Evolutionary conservation across 305 asterid species (phyloP).

Genomic region (Salvia sclarea): DNA sequence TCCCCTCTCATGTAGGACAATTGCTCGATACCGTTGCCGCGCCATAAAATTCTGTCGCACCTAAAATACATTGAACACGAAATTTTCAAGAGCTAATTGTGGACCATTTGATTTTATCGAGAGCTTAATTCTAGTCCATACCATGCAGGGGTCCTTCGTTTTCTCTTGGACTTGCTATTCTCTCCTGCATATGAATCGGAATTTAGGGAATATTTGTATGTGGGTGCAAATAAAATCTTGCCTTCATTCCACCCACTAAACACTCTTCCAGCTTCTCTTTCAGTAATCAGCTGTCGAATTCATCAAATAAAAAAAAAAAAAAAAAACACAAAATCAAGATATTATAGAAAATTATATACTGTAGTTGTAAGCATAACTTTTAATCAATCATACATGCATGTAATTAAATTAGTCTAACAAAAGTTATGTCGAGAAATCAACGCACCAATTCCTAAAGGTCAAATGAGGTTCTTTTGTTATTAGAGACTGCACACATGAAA

Average conservation of each 20-base stretch:
- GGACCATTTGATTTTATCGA: too few relatives aligned
- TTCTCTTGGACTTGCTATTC: conserved; percentile 72
- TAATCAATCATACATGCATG: too few relatives aligned
- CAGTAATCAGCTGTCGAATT: conserved; percentile 64
- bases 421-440: too few relatives aligned
- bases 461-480: neutral
- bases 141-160: conserved; percentile 95
- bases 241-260: conserved; percentile 88
- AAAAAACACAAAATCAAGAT: neutral
- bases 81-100: too few relatives aligned
- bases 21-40: conserved; percentile 55
- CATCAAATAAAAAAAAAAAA: neutral
- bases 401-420: too few relatives aligned
- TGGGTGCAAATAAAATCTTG: conserved; percentile 77
- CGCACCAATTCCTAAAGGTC: neutral
- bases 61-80: too few relatives aligned
- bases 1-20: conserved; percentile 61
- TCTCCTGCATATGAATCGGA: conserved; percentile 89
- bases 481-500: too few relatives aligned
- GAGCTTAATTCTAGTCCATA: conserved; percentile 19
- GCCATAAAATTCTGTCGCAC: conserved; percentile 78
- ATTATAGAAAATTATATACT: neutral
- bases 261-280: conserved; percentile 79
- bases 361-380: too few relatives aligned
- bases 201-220: conserved; percentile 81